These are phyloP conservation scores for Plantago coronopus DNA, from an alignment of 305 asterid genomes.

Conservation along the genomic window DNA sequence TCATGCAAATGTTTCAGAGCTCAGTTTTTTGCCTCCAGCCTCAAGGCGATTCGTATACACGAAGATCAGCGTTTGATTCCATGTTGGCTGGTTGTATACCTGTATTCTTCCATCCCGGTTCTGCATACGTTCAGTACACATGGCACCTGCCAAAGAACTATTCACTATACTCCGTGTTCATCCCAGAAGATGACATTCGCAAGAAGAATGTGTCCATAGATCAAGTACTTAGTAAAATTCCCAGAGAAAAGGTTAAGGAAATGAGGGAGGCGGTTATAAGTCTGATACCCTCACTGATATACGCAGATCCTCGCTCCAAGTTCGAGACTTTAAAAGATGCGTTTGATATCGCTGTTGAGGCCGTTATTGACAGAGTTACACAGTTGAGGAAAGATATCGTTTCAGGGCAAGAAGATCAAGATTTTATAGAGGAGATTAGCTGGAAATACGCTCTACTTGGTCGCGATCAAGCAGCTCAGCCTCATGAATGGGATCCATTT, in stretches of 20 bases:
- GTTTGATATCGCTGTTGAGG: constrained; percentile 68
- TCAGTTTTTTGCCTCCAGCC: constrained; percentile 84
- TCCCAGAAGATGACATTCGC: constrained; percentile 61
- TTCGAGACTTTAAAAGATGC: constrained; percentile 70
- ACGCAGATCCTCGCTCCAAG: constrained; percentile 72
- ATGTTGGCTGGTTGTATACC: constrained; percentile 90
- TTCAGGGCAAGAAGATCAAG: constrained; percentile 45
- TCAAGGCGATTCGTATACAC: constrained; percentile 76
- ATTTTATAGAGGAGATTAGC: constrained; percentile 51
- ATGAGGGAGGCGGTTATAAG: constrained; percentile 73
- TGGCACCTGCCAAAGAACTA: constrained; percentile 84
- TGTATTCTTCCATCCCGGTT: constrained; percentile 72
- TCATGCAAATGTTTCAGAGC: constrained; percentile 59
- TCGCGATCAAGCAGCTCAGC: constrained; percentile 42
- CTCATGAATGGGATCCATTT: constrained; percentile 87
- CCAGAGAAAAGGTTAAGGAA: constrained; percentile 49
- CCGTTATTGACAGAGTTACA: constrained; percentile 59
- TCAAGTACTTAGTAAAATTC: constrained; percentile 45
- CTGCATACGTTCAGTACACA: constrained; percentile 72
- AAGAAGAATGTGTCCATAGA: constrained; percentile 51
- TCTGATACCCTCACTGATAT: constrained; percentile 66
- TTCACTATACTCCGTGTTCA: constrained; percentile 59
- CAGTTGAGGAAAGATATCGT: constrained; percentile 59
- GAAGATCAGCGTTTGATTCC: constrained; percentile 78
- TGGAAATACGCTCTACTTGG: constrained; percentile 73